Evolutionary conservation across 176 grass and related monocot species (phyloP), one percentile per base, ranked within the genome.

Genomic region (Carex myosuroides): DNA sequence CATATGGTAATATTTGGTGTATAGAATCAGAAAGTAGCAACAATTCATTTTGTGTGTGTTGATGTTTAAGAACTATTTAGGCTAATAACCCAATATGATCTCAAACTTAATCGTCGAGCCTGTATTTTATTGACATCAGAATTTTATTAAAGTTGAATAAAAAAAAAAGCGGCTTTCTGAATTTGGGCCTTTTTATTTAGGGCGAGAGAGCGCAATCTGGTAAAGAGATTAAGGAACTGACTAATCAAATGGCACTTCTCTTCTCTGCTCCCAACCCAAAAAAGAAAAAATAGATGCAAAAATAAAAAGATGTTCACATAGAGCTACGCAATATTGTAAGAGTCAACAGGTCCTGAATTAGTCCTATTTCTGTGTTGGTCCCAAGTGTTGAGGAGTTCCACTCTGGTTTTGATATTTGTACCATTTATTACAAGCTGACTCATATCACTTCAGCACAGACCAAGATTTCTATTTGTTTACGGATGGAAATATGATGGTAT

Each of bases 221-320:
- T 60, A 90, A 85, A 81, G 92, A 93, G 83, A 87, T 98, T 85
- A 98, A 91, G 72, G 91, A 87, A 74, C 86, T 98, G 41, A 91
- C 91, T 72, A 93, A 85, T 68, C 90, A 98, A 81, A 94, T 59
- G 62, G 82, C 75, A 80, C 66, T 85, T 88, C 87, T 98, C 56
- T 81, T 41, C 8, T 66, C n/a, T 24, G 41, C 39, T 50, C 5
- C 46, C 24, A n/a, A 26, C 41, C 37, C 33, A 35, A 35, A 35
- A 35, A 29, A 29, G 29, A 35, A 29, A 29, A 35, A 35, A 35
- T 35, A 35, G 33, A 35, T 4, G 33, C 33, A 35, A 35, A 35
- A 35, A 35, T 35, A 29, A 29, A 35, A 46, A 46, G 69, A 46
- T 18, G 3, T 48, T 48, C 69, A 46, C 17, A 22, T 42, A 46